Evolutionary conservation across 2,329 filamentous ascomycete genomes (phyloP), one percentile per base, ranked within the genome.

Genomic region (Colletotrichum sp.): DNA sequence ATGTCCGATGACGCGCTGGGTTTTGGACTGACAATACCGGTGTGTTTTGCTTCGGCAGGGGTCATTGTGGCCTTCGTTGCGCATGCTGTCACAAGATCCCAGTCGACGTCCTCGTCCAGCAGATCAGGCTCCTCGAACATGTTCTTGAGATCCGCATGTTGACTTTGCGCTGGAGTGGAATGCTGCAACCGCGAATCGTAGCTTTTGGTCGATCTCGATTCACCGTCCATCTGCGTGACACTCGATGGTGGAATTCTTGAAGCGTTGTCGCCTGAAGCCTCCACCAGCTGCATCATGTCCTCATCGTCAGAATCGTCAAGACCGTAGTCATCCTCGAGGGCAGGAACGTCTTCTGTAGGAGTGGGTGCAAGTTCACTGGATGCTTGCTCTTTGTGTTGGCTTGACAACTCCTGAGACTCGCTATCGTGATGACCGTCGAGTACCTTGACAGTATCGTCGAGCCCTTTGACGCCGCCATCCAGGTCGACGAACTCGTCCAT

Each of bases 81-180:
- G 7, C 8, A 71, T 15, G 39, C 27, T n/a, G 65, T 72, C 25
- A 88, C 80, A 6, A 77, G 65, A 55, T 84, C 79, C 87, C 87
- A 89, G 73, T 88, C 86, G 16, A 88, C 80, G 5, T 86, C 85
- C 15, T 86, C 81, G 30, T 84, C 82, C 9, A 88, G 78, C 5
- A 85, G 77, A 25, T 85, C 79, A 7, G 72, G 72, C 25, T 75
- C 59, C 22, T 3, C 22, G 25, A n/a, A 59, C 1, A 6, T 5
- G 15, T 9, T 9, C 8, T 32, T 52, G 4, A 13, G 19, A 16
- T 36, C 3, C n/a, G 16, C 27, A 2, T 12, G 27, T 8, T 49
- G 12, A 34, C 29, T 49, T 12, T 8, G 3, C 6, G 19, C 16
- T 9, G 32, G 16, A 5, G 59, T 34, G 3, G 29, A 65, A n/a